Conservation (phyloP, 2,329 filamentous ascomycete species). For the Tolypocladium amazonense region DNA sequence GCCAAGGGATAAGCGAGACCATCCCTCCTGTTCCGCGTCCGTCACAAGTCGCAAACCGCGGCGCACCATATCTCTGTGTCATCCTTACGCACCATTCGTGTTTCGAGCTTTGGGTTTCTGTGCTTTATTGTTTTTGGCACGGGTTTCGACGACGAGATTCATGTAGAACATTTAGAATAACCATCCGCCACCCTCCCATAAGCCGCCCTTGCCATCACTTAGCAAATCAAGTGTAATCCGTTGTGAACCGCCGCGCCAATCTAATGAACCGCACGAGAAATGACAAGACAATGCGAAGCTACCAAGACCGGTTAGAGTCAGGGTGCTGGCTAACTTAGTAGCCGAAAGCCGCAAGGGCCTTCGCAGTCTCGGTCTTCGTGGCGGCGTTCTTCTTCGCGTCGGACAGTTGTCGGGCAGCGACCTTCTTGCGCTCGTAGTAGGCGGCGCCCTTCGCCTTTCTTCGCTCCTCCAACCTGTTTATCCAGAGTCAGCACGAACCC, state of each 20-base stretch:
- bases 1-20: not conserved
- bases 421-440: conserved; percentile 99
- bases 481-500: conserved; percentile 7
- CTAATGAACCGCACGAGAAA: conserved; percentile 43
- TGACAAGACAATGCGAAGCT: conserved; percentile 29
- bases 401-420: conserved; percentile 76
- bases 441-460: conserved; percentile 98
- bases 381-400: conserved; percentile 89
- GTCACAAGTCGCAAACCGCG: not conserved
- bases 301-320: conserved; percentile 17
- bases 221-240: conserved; percentile 39
- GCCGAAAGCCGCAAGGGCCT: conserved; percentile 81
- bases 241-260: conserved; percentile 42
- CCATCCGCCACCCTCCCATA: conserved; percentile 20
- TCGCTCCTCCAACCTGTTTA: conserved; percentile 85
- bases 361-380: conserved; percentile 76
- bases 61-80: not conserved
- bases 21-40: conserved; percentile 2
- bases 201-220: conserved; percentile 31
- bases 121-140: conserved; percentile 23
- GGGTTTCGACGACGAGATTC: conserved; percentile 21
- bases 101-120: conserved; percentile 14
- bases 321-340: conserved; percentile 53
- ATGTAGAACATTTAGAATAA: conserved; percentile 24
- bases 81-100: conserved; percentile 2